Evolutionary conservation across 1,139 yeast genomes (phyloP).

Genomic region (Geotrichum citri-aurantii): DNA sequence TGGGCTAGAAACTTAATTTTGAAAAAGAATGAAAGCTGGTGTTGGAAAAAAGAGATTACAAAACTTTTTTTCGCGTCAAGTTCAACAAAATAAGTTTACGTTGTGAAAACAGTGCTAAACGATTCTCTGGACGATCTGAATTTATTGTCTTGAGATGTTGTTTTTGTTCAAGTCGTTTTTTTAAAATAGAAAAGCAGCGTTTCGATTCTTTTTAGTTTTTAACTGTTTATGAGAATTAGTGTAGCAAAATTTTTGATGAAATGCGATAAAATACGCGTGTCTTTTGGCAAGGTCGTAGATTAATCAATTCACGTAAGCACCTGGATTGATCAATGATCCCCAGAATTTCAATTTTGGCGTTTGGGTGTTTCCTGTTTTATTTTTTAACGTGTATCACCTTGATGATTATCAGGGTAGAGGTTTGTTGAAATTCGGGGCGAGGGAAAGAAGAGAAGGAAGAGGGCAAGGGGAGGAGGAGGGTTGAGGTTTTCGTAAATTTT

Average conservation of each 20-base stretch:
- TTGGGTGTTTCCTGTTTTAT: background rate
- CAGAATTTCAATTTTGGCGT: background rate
- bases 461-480: conserved; percentile 16
- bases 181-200: background rate
- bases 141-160: background rate
- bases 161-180: background rate
- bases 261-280: background rate
- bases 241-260: background rate
- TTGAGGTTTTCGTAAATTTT: conserved; percentile 12
- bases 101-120: background rate
- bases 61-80: background rate
- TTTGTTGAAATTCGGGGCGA: conserved; percentile 9
- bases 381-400: background rate
- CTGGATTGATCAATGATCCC: background rate
- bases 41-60: background rate
- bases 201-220: background rate
- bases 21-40: background rate
- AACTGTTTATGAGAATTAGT: background rate
- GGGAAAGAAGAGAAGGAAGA: conserved; percentile 10
- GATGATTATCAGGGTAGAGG: conserved; percentile 15
- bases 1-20: background rate
- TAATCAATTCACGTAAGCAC: background rate
- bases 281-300: background rate
- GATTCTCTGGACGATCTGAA: background rate
- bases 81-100: background rate